Conservation (phyloP, 2,329 filamentous ascomycete species). For the Arthrobotrys conoides region DNA sequence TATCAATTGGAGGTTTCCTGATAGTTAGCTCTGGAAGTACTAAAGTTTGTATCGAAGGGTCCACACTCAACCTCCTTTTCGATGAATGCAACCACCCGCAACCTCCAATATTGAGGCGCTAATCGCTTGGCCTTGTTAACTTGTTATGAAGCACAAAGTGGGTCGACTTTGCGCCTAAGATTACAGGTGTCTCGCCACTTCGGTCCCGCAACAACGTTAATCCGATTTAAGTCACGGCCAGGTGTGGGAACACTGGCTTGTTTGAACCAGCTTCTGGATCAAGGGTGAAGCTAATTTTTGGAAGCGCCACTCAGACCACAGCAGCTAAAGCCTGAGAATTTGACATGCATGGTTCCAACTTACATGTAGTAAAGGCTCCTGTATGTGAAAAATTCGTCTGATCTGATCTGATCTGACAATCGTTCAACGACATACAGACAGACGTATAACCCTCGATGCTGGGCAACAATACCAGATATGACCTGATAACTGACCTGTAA, state of each 20-base stretch:
- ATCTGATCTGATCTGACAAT: too few relatives aligned
- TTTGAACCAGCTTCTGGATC: not conserved
- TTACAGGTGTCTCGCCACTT: slow-evolving; percentile 42
- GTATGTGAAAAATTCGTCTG: not conserved
- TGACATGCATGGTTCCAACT: not conserved
- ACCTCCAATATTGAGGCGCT: slow-evolving; percentile 13
- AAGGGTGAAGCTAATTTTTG: slow-evolving; percentile 6
- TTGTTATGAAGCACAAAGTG: slow-evolving; percentile 8
- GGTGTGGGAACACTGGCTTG: slow-evolving; percentile 19
- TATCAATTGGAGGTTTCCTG: not conserved
- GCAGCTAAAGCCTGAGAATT: not conserved
- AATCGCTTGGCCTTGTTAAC: slow-evolving; percentile 36
- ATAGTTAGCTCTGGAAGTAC: too few relatives aligned
- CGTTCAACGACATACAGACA: too few relatives aligned
- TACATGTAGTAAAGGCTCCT: slow-evolving; percentile 2
- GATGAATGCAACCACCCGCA: not conserved
- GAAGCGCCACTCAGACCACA: slow-evolving; percentile 17
- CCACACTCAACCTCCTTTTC: slow-evolving; percentile 21
- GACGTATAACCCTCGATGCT: too few relatives aligned
- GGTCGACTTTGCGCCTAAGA: slow-evolving; percentile 24
- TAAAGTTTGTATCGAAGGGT: not conserved
- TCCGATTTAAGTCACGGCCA: slow-evolving; percentile 51
- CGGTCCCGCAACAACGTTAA: slow-evolving; percentile 51
- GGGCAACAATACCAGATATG: not conserved
- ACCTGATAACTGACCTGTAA: not conserved